Conservation (phyloP, 148 eudicot genomes). For the Chenopodium album region DNA sequence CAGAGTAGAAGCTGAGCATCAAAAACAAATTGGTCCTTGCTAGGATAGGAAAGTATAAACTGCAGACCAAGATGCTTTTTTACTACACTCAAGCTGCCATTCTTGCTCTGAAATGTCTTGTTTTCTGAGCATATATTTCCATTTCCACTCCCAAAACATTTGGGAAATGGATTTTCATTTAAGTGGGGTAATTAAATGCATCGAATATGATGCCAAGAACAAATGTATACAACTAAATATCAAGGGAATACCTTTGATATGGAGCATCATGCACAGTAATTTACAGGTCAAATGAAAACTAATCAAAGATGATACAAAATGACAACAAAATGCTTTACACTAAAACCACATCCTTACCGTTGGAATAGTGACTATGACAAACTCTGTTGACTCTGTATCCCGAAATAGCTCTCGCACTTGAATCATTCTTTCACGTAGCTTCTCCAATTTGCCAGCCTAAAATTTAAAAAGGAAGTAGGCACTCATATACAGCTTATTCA, state of each 20-base stretch:
- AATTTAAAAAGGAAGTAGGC: slow-evolving; percentile 1
- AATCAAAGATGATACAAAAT: background rate
- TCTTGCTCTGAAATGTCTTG: no score
- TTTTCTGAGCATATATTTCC: no score
- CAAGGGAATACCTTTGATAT: background rate
- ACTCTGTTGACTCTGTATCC: slow-evolving; percentile 85
- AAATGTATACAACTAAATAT: background rate
- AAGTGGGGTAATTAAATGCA: background rate
- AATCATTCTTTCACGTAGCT: slow-evolving; percentile 83
- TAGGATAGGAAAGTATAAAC: no score
- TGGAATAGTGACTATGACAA: slow-evolving; percentile 94
- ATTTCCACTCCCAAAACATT: background rate
- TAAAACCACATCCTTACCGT: slow-evolving; percentile 52
- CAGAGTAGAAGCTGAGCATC: no score
- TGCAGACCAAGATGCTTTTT: no score
- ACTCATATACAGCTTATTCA: background rate
- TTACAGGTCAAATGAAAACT: background rate
- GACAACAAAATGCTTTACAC: background rate
- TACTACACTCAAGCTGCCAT: no score
- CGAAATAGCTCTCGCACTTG: slow-evolving; percentile 94
- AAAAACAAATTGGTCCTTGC: no score
- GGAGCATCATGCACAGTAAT: background rate
- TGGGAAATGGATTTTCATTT: background rate
- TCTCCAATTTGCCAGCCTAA: slow-evolving; percentile 78
- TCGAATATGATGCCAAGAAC: background rate